Conservation (phyloP, 2,329 filamentous ascomycete species). For the Clonostachys rosea region DNA sequence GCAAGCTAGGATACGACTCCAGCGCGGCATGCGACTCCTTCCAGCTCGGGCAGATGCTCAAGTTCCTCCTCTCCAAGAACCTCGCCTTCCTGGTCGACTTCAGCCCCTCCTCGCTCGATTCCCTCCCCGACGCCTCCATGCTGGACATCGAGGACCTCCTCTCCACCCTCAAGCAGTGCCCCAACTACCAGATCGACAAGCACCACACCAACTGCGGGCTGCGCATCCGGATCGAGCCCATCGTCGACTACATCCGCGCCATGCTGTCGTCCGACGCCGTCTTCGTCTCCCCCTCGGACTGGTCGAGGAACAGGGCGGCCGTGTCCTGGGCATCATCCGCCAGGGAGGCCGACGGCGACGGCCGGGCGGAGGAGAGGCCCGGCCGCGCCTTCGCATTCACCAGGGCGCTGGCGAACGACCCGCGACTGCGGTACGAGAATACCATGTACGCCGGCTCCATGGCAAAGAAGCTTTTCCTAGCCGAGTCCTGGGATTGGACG, state of each 20-base stretch:
- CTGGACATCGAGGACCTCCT: slow-evolving; percentile 61
- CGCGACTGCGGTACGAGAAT: slow-evolving; percentile 42
- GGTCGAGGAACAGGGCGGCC: slow-evolving; percentile 34
- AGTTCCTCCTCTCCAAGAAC: slow-evolving; percentile 60
- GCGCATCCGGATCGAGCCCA: slow-evolving; percentile 58
- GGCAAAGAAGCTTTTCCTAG: slow-evolving; percentile 49
- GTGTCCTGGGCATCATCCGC: slow-evolving; percentile 31
- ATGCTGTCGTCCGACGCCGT: slow-evolving; percentile 45
- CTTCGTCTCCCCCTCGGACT: slow-evolving; percentile 35
- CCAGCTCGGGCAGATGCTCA: slow-evolving; percentile 73
- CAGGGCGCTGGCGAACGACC: slow-evolving; percentile 41
- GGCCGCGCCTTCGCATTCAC: slow-evolving; percentile 41
- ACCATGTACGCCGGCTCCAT: slow-evolving; percentile 44
- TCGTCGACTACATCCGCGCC: slow-evolving; percentile 59
- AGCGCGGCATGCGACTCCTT: slow-evolving; percentile 71
- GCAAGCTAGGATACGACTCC: slow-evolving; percentile 70
- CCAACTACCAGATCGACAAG: slow-evolving; percentile 69
- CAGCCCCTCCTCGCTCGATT: slow-evolving; percentile 38
- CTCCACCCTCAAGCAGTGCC: slow-evolving; percentile 57
- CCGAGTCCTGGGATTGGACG: slow-evolving; percentile 56
- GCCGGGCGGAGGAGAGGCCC: neutral
- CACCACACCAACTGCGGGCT: slow-evolving; percentile 72
- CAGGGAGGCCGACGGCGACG: slow-evolving; percentile 6
- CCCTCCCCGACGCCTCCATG: slow-evolving; percentile 42
- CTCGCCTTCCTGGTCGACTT: slow-evolving; percentile 58